A percentile compares a stretch with the other conserved stretches of the same genome.
phyloP scores from a whole-genome alignment of 805 yeast genomes.

The Hemisphaericaspora nanyangensis region DNA sequence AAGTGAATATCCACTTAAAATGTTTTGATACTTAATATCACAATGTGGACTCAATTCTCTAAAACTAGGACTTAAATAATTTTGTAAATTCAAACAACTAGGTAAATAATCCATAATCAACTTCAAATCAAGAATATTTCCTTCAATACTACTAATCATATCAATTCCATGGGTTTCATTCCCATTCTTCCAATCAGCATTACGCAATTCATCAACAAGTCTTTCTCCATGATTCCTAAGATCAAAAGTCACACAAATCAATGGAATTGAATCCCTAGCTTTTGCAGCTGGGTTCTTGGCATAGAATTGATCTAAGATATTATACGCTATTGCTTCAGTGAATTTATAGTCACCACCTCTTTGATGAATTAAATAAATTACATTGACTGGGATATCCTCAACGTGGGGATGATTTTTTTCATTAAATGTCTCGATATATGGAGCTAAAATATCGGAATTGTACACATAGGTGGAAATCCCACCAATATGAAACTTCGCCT shows the following conservation, averaged over 20 bases:
- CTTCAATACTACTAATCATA: slow-evolving; percentile 46
- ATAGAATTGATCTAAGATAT: slow-evolving; percentile 26
- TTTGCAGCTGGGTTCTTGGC: slow-evolving; percentile 13
- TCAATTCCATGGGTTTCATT: slow-evolving; percentile 50
- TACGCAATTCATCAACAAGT: slow-evolving; percentile 27
- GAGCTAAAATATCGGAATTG: slow-evolving; percentile 30
- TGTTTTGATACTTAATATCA: slow-evolving; percentile 28
- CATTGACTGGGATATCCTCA: slow-evolving; percentile 30
- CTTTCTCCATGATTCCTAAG: slow-evolving; percentile 56
- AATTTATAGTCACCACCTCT: slow-evolving; percentile 36
- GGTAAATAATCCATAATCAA: slow-evolving; percentile 45
- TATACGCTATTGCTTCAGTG: slow-evolving; percentile 39
- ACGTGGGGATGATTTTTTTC: slow-evolving; percentile 5
- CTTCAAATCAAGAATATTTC: slow-evolving; percentile 42
- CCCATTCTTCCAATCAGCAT: slow-evolving; percentile 45
- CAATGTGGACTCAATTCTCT: slow-evolving; percentile 12
- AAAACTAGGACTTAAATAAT: slow-evolving; percentile 12
- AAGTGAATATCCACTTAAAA: slow-evolving; percentile 48
- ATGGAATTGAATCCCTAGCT: slow-evolving; percentile 17
- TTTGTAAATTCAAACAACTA: slow-evolving; percentile 31
- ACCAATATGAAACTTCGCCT: slow-evolving; percentile 28
- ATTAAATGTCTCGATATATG: slow-evolving; percentile 20
- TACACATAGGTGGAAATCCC: slow-evolving; percentile 45
- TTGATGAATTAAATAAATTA: slow-evolving; percentile 46
- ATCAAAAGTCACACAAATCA: slow-evolving; percentile 51